phyloP scores from a whole-genome alignment of 163 green algal genomes.

The Botryococcus braunii region DNA sequence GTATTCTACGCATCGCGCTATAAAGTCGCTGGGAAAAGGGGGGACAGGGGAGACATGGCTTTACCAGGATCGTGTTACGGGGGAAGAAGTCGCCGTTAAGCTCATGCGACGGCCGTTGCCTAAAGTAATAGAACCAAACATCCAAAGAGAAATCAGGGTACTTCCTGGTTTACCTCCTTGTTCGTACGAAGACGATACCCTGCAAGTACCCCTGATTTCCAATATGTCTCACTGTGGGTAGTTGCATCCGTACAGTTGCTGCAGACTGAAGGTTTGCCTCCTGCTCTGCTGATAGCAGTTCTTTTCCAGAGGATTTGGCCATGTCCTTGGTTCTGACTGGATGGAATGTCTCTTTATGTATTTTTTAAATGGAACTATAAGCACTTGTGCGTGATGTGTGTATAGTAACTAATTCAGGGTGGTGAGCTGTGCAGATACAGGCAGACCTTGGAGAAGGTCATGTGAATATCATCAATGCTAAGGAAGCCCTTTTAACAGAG shows the following conservation, averaged over 20 bases:
- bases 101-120: constrained; percentile 83
- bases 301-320: not conserved
- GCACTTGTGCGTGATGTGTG: not conserved
- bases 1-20: too few relatives aligned
- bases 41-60: too few relatives aligned
- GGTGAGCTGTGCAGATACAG: constrained; percentile 31
- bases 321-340: too few relatives aligned
- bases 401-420: too few relatives aligned
- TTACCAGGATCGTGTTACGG: too few relatives aligned
- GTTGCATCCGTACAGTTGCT: not conserved
- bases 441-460: constrained; percentile 77
- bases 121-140: constrained; percentile 69
- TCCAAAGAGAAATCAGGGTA: constrained; percentile 72
- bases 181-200: too few relatives aligned
- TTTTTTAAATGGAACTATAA: too few relatives aligned
- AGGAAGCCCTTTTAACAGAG: constrained; percentile 71
- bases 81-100: constrained; percentile 78
- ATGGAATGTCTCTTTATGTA: too few relatives aligned
- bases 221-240: not conserved
- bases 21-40: too few relatives aligned
- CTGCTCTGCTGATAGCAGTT: not conserved
- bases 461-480: constrained; percentile 39
- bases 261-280: not conserved
- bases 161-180: too few relatives aligned
- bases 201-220: too few relatives aligned